Evolutionary conservation across 2,329 filamentous ascomycete species (phyloP).

Genomic region (Ophioceras dolichostomum): DNA sequence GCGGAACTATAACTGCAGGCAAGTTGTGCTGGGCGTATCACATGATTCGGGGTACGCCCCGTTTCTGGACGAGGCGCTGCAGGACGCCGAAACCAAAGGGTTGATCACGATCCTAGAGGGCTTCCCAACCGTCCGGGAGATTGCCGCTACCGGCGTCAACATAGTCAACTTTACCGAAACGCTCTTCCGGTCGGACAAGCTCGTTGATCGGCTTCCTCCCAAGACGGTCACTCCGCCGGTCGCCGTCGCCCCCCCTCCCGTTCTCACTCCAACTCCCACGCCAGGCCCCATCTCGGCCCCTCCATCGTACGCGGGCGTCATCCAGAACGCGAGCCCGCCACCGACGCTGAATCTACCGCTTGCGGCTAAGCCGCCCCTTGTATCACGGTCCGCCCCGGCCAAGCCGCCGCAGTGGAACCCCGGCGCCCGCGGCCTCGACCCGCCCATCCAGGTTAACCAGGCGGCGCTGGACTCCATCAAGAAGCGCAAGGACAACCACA

Average conservation of each 20-base stretch:
- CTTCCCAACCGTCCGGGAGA: slow-evolving; percentile 33
- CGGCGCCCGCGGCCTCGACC: slow-evolving; percentile 40
- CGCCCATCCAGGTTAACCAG: slow-evolving; percentile 32
- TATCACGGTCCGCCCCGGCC: slow-evolving; percentile 7
- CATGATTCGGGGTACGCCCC: slow-evolving; percentile 49
- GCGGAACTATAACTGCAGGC: slow-evolving; percentile 47
- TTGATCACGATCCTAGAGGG: slow-evolving; percentile 44
- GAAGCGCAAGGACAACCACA: slow-evolving; percentile 39
- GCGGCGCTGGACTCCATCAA: slow-evolving; percentile 40
- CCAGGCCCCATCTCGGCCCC: slow-evolving; percentile 8
- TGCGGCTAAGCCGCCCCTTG: slow-evolving; percentile 9
- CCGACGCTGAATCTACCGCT: slow-evolving; percentile 24
- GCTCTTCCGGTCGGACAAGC: slow-evolving; percentile 42
- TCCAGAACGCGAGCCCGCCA: slow-evolving; percentile 24
- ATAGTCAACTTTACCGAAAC: slow-evolving; percentile 30
- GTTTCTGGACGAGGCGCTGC: slow-evolving; percentile 42
- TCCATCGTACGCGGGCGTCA: slow-evolving; percentile 28
- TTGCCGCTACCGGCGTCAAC: slow-evolving; percentile 31
- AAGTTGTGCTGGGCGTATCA: slow-evolving; percentile 48
- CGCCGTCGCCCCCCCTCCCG: slow-evolving; percentile 2
- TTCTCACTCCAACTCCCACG: slow-evolving; percentile 2
- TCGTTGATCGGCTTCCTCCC: slow-evolving; percentile 22
- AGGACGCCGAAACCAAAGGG: slow-evolving; percentile 25
- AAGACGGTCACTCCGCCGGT: slow-evolving; percentile 2
- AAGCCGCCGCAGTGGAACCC: slow-evolving; percentile 35